A percentile compares a stretch with the other conserved stretches of the same genome.
phyloP scores from a whole-genome alignment of 306 rosid species.

The Fragaria vesca region DNA sequence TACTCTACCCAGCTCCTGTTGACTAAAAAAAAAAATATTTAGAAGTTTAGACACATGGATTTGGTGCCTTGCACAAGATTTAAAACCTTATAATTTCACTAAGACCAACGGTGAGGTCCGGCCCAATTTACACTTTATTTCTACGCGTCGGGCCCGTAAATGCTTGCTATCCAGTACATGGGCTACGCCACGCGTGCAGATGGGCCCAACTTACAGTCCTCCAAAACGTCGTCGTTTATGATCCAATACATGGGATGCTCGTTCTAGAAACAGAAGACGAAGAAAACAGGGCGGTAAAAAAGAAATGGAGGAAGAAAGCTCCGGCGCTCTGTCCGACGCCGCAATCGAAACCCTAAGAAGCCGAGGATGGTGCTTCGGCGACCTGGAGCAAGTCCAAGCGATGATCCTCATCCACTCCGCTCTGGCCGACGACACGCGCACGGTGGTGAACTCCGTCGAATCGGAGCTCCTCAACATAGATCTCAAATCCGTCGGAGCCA shows the following conservation, averaged over 20 bases:
- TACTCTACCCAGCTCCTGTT: too few relatives aligned
- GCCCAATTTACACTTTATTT: too few relatives aligned
- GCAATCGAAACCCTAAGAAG: constrained; percentile 46
- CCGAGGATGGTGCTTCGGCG: constrained; percentile 69
- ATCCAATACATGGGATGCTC: too few relatives aligned
- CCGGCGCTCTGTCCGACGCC: constrained; percentile 15
- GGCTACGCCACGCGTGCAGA: background rate
- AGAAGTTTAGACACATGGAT: too few relatives aligned
- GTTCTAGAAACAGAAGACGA: background rate
- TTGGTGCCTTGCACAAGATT: too few relatives aligned
- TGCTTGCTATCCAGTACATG: background rate
- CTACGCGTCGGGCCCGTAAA: background rate
- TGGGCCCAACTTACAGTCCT: background rate
- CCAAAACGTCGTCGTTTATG: too few relatives aligned
- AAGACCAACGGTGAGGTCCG: too few relatives aligned
- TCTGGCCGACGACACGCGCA: constrained; percentile 44
- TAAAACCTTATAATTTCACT: too few relatives aligned
- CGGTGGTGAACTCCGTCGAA: constrained; percentile 45
- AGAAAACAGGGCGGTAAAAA: constrained; percentile 8
- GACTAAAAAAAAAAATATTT: too few relatives aligned
- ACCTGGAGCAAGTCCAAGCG: constrained; percentile 46
- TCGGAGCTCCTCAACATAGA: constrained; percentile 71
- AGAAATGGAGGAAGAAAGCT: constrained; percentile 33
- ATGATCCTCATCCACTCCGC: constrained; percentile 48
- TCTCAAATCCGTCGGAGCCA: constrained; percentile 58